Conservation (phyloP, 2,329 filamentous ascomycete species). For the Conoideocrella luteorostrata region DNA sequence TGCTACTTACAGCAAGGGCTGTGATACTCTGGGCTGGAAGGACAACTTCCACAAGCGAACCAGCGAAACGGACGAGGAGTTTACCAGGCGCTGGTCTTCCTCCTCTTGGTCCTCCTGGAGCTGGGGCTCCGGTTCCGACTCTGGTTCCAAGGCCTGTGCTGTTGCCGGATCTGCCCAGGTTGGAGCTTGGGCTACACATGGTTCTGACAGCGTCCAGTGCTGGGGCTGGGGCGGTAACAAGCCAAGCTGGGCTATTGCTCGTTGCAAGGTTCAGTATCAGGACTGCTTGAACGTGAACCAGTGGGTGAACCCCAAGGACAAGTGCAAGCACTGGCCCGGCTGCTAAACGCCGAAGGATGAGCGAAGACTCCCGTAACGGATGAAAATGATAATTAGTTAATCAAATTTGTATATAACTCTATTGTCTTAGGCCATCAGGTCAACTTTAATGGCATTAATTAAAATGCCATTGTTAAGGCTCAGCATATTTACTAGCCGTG, state of each 20-base stretch:
- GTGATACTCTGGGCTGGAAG: constrained; percentile 27
- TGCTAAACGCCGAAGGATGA: constrained; percentile 12
- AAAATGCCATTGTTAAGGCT: no score
- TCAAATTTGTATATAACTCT: neutral
- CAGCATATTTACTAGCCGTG: no score
- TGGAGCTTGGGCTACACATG: constrained; percentile 10
- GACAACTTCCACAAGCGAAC: constrained; percentile 19
- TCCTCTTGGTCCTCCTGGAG: no score
- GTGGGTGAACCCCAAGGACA: constrained; percentile 26
- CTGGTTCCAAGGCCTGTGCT: constrained; percentile 7
- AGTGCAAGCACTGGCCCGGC: constrained; percentile 33
- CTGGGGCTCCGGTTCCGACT: neutral
- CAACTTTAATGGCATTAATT: no score
- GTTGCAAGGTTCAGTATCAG: constrained; percentile 43
- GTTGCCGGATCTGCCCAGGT: neutral
- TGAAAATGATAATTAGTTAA: neutral
- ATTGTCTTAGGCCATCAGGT: no score
- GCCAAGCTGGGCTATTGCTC: constrained; percentile 25
- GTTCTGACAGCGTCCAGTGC: constrained; percentile 11
- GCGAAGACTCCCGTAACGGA: neutral
- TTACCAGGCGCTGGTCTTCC: constrained; percentile 17
- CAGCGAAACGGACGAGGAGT: constrained; percentile 16
- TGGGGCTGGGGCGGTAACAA: constrained; percentile 25
- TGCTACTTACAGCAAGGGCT: constrained; percentile 42
- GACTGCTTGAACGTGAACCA: constrained; percentile 42